Evolutionary conservation across 495 filamentous ascomycete genomes (phyloP).

Genomic region (Zalerion maritima): DNA sequence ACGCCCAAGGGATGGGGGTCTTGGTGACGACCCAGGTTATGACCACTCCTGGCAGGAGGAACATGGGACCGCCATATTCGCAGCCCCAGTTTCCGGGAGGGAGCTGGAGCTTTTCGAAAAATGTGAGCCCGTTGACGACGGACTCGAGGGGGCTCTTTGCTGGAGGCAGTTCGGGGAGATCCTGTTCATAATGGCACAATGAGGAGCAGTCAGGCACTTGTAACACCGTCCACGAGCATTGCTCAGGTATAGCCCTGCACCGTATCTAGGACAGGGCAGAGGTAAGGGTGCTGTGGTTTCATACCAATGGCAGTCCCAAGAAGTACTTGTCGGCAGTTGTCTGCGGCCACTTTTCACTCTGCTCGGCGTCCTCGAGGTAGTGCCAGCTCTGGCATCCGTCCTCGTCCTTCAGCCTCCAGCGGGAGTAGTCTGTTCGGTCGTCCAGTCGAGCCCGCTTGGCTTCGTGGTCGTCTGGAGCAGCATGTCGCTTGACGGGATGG

Average conservation of each 20-base stretch:
- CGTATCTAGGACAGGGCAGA: background rate
- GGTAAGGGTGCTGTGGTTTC: slow-evolving; percentile 4
- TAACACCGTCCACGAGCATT: slow-evolving; percentile 2
- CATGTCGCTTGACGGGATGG: no score
- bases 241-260: slow-evolving; percentile 1
- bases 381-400: slow-evolving; percentile 83
- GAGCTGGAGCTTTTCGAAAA: slow-evolving; percentile 82
- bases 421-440: slow-evolving; percentile 52
- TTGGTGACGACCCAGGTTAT: slow-evolving; percentile 85
- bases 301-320: slow-evolving; percentile 56
- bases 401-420: slow-evolving; percentile 79
- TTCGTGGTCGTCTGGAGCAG: slow-evolving; percentile 8
- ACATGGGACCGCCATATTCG: slow-evolving; percentile 85
- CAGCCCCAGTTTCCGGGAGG: slow-evolving; percentile 88
- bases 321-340: slow-evolving; percentile 70
- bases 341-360: slow-evolving; percentile 69
- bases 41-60: slow-evolving; percentile 74
- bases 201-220: background rate
- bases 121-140: slow-evolving; percentile 69
- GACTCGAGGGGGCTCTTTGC: slow-evolving; percentile 61
- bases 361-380: slow-evolving; percentile 70
- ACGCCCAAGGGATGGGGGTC: slow-evolving; percentile 68
- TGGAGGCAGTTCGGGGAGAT: slow-evolving; percentile 52
- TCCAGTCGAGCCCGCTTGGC: slow-evolving; percentile 24
- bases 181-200: slow-evolving; percentile 27